These are phyloP conservation scores for Mariannaea sp. DNA, from an alignment of 2,329 filamentous ascomycete genomes.

Conservation along the genomic window DNA sequence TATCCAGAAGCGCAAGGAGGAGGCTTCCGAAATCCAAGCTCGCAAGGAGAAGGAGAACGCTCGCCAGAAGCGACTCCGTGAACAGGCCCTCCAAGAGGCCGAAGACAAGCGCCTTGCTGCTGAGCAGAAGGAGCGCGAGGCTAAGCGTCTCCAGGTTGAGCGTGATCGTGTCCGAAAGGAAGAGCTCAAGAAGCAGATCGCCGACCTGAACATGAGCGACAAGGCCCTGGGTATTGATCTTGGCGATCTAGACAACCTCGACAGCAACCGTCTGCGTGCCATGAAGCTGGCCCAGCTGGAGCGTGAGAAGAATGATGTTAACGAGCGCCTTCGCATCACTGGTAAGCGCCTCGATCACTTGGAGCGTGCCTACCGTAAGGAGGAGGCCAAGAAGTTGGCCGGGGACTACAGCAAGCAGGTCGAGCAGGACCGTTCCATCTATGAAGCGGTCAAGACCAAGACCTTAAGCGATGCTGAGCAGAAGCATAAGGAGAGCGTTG, in stretches of 20 bases:
- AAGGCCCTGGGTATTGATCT: constrained; percentile 78
- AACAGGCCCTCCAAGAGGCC: constrained; percentile 86
- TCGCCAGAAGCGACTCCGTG: constrained; percentile 81
- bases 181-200: constrained; percentile 90
- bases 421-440: constrained; percentile 75
- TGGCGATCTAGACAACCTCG: constrained; percentile 82
- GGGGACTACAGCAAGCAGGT: constrained; percentile 86
- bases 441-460: constrained; percentile 78
- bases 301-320: constrained; percentile 96
- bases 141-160: constrained; percentile 83
- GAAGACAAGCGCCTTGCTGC: constrained; percentile 88
- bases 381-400: constrained; percentile 89
- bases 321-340: constrained; percentile 86
- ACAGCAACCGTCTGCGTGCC: constrained; percentile 86
- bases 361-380: constrained; percentile 94
- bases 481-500: constrained; percentile 91
- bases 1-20: constrained; percentile 97
- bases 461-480: constrained; percentile 79
- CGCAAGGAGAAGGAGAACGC: constrained; percentile 92
- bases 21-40: constrained; percentile 85
- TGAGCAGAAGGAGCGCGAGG: constrained; percentile 89
- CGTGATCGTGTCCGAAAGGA: constrained; percentile 88
- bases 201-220: constrained; percentile 86
- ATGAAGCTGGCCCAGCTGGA: constrained; percentile 96
- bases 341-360: constrained; percentile 96